Base-by-base conservation (phyloP, 1,284 basidiomycete genomes). In the Malassezia psittaci region DNA sequence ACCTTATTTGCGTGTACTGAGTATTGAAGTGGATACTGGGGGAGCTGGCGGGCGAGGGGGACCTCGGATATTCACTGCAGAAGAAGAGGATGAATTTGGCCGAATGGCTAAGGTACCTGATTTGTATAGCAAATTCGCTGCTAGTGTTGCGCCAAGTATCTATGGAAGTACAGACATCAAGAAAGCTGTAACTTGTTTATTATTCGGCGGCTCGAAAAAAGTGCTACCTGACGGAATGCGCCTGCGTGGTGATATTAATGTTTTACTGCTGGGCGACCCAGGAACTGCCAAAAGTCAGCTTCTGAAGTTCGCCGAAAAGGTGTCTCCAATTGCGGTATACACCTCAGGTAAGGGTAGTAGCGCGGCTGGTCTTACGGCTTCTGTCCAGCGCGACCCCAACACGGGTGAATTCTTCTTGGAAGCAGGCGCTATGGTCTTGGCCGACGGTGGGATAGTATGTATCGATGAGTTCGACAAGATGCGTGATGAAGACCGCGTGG, bases 401-500 rank as follows among this genome's bases (percentile, higher is more conserved):
- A 88, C 91, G 89, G 83, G 94, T 44, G 94, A 99, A 75, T 99
- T 98, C 76, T 98, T 93, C 76, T 82, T 99, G 9, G 94, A 99
- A 79, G 94, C 94, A 5, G 94, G 94, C 29, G 94, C 94, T 1
- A 98, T 99, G 94, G 94, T 99, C 9, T 82, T 99, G 32, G 94
- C 94, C 0, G 94, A 99, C 73, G 90, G 89, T 4, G 94, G 94
- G 29, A 91, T 98, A 13, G 94, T 98, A 18, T 98, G 94, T 74
- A 99, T 99, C 70, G 94, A 99, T 73, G 94, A 99, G 76, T 99
- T 99, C 69, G 94, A 98, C 79, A 99, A 99, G 80, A 99, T 98
- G 94, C 81, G 93, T 32, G 94, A 98, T 72, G 93, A 96, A 76
- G 94, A 98, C 73, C 84, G 94, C 57, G 94, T 98, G 2, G 94